phyloP scores from a whole-genome alignment of 495 filamentous ascomycete genomes.

The Aspergillus steynii region DNA sequence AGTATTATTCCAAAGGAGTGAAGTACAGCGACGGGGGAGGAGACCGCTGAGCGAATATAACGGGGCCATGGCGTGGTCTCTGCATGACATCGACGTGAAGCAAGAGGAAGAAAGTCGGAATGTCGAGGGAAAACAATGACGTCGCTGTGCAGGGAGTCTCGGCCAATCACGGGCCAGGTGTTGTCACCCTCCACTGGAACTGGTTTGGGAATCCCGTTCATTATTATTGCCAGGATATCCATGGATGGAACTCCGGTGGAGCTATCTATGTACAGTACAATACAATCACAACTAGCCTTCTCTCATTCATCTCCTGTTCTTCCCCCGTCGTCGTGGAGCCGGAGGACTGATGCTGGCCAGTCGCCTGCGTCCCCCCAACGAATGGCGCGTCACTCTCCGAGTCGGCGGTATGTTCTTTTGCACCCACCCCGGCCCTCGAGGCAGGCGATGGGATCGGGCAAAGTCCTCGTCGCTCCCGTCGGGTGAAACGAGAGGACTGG shows the following conservation, averaged over 20 bases:
- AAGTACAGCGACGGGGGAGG: background rate
- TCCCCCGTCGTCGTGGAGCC: slow-evolving; percentile 3
- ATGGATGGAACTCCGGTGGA: too few relatives aligned
- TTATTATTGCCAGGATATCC: background rate
- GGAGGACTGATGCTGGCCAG: slow-evolving; percentile 30
- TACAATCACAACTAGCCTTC: too few relatives aligned
- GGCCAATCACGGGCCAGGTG: slow-evolving; percentile 12
- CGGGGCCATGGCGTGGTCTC: background rate
- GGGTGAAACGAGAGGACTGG: slow-evolving; percentile 37
- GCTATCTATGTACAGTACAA: too few relatives aligned
- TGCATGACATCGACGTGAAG: background rate
- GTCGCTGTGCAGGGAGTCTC: background rate
- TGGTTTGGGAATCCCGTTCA: background rate
- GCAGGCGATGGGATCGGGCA: slow-evolving; percentile 30
- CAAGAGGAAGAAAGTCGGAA: background rate
- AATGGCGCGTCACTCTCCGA: slow-evolving; percentile 20
- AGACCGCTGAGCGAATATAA: background rate
- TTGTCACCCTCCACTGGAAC: slow-evolving; percentile 12
- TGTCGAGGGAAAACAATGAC: background rate
- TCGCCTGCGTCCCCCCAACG: slow-evolving; percentile 22
- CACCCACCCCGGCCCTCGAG: slow-evolving; percentile 38
- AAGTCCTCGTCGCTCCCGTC: slow-evolving; percentile 31
- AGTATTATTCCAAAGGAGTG: background rate
- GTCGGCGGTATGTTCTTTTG: slow-evolving; percentile 27
- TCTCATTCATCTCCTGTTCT: background rate